Conservation (phyloP, 148 eudicot species). For the Tetragonia tetragonoides region DNA sequence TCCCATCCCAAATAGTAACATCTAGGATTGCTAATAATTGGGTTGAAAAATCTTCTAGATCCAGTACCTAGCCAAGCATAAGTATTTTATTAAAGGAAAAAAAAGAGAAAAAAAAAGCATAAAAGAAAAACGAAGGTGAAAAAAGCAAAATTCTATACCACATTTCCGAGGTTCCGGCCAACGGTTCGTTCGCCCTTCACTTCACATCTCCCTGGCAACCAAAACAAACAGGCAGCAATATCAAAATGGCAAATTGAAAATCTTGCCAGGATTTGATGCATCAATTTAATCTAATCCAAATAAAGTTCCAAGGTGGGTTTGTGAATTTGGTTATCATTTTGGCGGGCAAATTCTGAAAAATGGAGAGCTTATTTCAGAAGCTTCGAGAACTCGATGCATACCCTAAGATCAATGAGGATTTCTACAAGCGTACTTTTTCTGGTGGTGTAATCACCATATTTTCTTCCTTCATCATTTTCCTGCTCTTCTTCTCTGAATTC, state of each 20-base stretch:
- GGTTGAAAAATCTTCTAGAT: no score
- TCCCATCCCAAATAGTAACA: no score
- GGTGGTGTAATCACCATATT: slow-evolving; percentile 82
- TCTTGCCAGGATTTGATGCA: slow-evolving; percentile 3
- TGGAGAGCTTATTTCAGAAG: slow-evolving; percentile 54
- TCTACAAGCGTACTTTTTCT: slow-evolving; percentile 78
- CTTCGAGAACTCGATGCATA: slow-evolving; percentile 84
- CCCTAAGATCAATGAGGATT: slow-evolving; percentile 94
- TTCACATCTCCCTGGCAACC: neutral
- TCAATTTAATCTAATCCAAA: neutral
- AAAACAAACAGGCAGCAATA: neutral
- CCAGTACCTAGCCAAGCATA: no score
- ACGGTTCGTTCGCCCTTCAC: neutral
- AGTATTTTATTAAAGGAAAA: no score
- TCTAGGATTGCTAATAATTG: no score
- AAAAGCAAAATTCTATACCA: no score
- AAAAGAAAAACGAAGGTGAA: neutral
- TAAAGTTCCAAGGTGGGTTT: neutral
- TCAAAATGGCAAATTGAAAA: slow-evolving; percentile 1
- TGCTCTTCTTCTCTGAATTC: slow-evolving; percentile 84
- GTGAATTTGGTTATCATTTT: neutral
- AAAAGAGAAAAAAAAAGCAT: no score
- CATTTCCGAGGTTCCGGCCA: slow-evolving; percentile 1
- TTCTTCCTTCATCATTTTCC: slow-evolving; percentile 57
- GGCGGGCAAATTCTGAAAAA: slow-evolving; percentile 23